These are phyloP conservation scores for Psilocybe cyanescens DNA, from an alignment of 768 basidiomycete species.

Conservation along the genomic window DNA sequence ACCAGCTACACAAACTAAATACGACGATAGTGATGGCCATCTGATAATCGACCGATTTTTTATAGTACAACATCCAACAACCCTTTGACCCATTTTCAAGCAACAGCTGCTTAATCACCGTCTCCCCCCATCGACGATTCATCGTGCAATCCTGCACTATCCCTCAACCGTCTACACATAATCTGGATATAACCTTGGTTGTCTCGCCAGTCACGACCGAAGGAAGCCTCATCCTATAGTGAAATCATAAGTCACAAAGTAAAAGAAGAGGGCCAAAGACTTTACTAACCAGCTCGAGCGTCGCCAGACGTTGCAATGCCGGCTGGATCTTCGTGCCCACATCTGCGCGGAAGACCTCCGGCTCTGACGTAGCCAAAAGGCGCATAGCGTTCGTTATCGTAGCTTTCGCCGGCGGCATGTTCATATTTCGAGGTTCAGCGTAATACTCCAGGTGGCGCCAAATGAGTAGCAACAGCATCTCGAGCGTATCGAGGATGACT, in stretches of 20 bases:
- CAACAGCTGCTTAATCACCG: background rate
- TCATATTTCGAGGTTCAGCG: slow-evolving; percentile 39
- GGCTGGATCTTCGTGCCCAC: slow-evolving; percentile 57
- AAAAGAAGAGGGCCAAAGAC: slow-evolving; percentile 12
- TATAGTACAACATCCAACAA: background rate
- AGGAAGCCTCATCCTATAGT: slow-evolving; percentile 44
- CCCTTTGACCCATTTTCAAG: background rate
- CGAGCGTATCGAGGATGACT: slow-evolving; percentile 65
- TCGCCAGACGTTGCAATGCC: slow-evolving; percentile 55
- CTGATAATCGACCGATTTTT: background rate
- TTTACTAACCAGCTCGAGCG: slow-evolving; percentile 43
- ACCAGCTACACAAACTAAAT: slow-evolving; percentile 2
- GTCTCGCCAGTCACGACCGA: slow-evolving; percentile 59
- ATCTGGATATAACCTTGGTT: slow-evolving; percentile 76
- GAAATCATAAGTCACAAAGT: slow-evolving; percentile 6
- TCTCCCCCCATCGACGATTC: slow-evolving; percentile 19
- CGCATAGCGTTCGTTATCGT: slow-evolving; percentile 56
- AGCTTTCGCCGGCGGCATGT: slow-evolving; percentile 35
- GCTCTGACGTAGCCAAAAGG: slow-evolving; percentile 58
- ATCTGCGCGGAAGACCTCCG: slow-evolving; percentile 61
- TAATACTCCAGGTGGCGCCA: slow-evolving; percentile 84
- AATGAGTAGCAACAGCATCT: slow-evolving; percentile 79
- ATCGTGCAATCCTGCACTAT: slow-evolving; percentile 61
- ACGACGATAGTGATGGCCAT: background rate
- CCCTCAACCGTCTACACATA: slow-evolving; percentile 72